Percentiles rank a stretch among this genome's conserved stretches.
Evolutionary conservation across 2,329 filamentous ascomycete species (phyloP).

Genomic region (Knoxdaviesia capensis): DNA sequence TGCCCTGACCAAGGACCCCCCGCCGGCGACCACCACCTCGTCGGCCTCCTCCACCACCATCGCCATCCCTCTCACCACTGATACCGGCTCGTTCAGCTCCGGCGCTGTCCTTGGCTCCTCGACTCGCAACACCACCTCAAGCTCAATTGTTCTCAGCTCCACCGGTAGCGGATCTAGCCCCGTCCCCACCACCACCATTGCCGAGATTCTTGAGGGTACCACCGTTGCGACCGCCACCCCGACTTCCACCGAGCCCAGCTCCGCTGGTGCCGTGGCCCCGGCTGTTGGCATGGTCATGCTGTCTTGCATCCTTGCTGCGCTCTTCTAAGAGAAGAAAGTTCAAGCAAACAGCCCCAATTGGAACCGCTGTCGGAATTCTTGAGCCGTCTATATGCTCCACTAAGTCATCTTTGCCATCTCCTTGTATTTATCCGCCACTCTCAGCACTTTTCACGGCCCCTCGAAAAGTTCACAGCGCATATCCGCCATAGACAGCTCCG

Average conservation of each 20-base stretch:
- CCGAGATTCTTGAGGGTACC: neutral
- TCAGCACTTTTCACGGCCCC: too few species aligned
- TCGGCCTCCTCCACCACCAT: conserved; percentile 8
- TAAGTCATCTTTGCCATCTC: too few species aligned
- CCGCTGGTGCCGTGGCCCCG: conserved; percentile 4
- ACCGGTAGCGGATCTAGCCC: neutral
- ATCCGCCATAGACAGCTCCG: too few species aligned
- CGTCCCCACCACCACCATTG: neutral
- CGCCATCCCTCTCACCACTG: conserved; percentile 2
- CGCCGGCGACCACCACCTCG: conserved; percentile 11
- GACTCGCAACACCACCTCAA: conserved; percentile 2
- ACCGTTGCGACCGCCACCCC: neutral
- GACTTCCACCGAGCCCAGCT: conserved; percentile 1
- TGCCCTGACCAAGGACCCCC: conserved; percentile 17
- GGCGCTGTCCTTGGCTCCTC: neutral
- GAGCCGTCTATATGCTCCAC: too few species aligned
- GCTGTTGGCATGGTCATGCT: conserved; percentile 1
- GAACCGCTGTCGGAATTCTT: too few species aligned
- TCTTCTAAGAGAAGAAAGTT: conserved; percentile 4
- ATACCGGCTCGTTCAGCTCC: conserved; percentile 1
- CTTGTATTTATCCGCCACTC: too few species aligned
- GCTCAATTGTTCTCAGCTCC: too few species aligned
- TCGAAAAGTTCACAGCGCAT: too few species aligned
- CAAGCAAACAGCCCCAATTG: neutral
- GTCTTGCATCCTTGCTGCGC: conserved; percentile 2